Evolutionary conservation across 2,329 filamentous ascomycete genomes (phyloP).

Genomic region (Penicillium sp.): DNA sequence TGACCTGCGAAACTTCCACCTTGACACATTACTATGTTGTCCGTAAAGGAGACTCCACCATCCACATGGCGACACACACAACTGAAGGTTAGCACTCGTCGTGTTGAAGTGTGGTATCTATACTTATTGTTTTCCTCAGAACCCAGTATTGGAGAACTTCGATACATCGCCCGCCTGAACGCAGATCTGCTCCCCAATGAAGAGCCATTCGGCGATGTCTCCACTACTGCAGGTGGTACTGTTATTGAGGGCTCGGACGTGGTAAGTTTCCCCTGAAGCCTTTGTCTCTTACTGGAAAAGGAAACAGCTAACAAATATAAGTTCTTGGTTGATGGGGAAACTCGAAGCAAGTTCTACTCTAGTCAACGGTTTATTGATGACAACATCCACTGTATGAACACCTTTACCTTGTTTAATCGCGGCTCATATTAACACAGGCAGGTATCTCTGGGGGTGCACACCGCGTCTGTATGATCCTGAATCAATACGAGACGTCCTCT

Average conservation of each 20-base stretch:
- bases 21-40: constrained; percentile 64
- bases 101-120: background rate
- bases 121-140: constrained; percentile 31
- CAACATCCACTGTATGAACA: constrained; percentile 53
- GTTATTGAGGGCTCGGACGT: constrained; percentile 58
- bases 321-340: constrained; percentile 60
- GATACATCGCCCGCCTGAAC: constrained; percentile 62
- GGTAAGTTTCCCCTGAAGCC: constrained; percentile 29
- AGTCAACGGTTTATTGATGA: constrained; percentile 69
- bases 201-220: constrained; percentile 54
- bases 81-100: constrained; percentile 39
- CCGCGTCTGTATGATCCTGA: constrained; percentile 60
- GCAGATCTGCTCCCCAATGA: constrained; percentile 51
- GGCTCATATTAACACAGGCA: constrained; percentile 10
- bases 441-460: constrained; percentile 39
- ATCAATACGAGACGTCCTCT: constrained; percentile 59
- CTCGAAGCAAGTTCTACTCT: constrained; percentile 68
- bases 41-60: constrained; percentile 57
- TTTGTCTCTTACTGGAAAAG: background rate
- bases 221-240: constrained; percentile 53
- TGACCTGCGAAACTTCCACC: constrained; percentile 59
- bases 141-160: constrained; percentile 58
- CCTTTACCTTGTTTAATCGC: background rate
- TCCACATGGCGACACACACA: constrained; percentile 63
- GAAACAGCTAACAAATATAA: constrained; percentile 8